A percentile compares a stretch with the other conserved stretches of the same genome.
Evolutionary conservation across 2,329 filamentous ascomycete species (phyloP).

Genomic region (Trichoderma lentiforme): DNA sequence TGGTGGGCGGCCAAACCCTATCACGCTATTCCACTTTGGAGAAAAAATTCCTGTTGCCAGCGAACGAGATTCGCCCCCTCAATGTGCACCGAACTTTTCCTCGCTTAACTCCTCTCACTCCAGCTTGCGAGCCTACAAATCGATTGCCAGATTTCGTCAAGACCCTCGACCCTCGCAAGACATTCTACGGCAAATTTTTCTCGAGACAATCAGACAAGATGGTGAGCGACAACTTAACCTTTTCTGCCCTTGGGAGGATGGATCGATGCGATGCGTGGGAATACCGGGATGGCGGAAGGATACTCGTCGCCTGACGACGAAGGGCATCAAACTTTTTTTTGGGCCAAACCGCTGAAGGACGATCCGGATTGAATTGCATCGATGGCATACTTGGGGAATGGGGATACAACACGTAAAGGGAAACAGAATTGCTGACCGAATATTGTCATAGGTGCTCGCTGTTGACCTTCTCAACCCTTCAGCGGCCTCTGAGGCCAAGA

Average conservation of each 20-base stretch:
- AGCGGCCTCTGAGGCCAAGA: conserved; percentile 95
- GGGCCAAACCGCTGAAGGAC: not conserved
- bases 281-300: conserved; percentile 24
- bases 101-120: conserved; percentile 44
- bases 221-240: conserved; percentile 50
- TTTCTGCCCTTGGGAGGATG: conserved; percentile 17
- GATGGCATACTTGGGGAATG: not conserved
- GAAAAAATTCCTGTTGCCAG: conserved; percentile 38
- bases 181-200: conserved; percentile 38
- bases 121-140: conserved; percentile 51
- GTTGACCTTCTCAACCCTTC: conserved; percentile 99
- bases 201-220: conserved; percentile 61
- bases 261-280: conserved; percentile 23
- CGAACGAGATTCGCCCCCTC: conserved; percentile 34
- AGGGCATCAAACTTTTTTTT: conserved; percentile 21
- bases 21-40: conserved; percentile 35
- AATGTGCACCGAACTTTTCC: conserved; percentile 48
- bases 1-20: conserved; percentile 38
- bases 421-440: conserved; percentile 44
- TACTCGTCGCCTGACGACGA: conserved; percentile 16
- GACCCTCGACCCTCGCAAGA: conserved; percentile 47
- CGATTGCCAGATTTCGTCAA: conserved; percentile 55
- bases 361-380: conserved; percentile 22
- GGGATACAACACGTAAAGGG: not conserved
- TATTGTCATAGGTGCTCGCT: conserved; percentile 82